Conservation (phyloP, 208 protist species). For the Ichthyophonus hoferi region DNA sequence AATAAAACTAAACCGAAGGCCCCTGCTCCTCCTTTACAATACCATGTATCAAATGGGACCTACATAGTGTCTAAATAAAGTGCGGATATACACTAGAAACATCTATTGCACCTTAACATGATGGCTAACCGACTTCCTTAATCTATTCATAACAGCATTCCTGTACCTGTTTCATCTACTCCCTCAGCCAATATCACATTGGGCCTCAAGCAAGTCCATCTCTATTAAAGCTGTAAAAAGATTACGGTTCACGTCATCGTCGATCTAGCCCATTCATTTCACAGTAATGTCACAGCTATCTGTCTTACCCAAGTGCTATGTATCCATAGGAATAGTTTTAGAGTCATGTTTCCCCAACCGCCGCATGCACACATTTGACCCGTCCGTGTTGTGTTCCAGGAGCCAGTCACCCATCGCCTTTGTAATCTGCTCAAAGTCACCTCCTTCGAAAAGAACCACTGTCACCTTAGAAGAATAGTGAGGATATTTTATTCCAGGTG, state of each 20-base stretch:
- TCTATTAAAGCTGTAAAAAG: background rate
- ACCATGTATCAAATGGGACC: no score
- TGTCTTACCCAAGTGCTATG: no score
- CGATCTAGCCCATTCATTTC: background rate
- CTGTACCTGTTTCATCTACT: background rate
- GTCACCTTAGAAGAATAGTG: background rate
- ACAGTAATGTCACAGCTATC: background rate
- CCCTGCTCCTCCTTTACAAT: no score
- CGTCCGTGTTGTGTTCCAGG: background rate
- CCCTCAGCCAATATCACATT: background rate
- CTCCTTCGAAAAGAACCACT: background rate
- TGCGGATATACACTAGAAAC: no score
- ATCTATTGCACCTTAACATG: no score
- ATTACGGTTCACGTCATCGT: background rate
- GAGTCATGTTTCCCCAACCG: background rate
- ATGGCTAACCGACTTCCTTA: background rate
- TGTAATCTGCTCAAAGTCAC: background rate
- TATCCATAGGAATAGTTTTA: no score
- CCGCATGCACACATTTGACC: background rate
- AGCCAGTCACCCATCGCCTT: background rate
- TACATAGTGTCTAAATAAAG: no score
- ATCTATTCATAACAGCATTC: background rate
- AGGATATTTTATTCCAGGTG: conserved; percentile 1
- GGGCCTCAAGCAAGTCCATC: background rate
- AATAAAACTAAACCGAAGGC: no score